phyloP scores from a whole-genome alignment of 2,329 filamentous ascomycete species.

The Berkeleyomyces rouxiae region DNA sequence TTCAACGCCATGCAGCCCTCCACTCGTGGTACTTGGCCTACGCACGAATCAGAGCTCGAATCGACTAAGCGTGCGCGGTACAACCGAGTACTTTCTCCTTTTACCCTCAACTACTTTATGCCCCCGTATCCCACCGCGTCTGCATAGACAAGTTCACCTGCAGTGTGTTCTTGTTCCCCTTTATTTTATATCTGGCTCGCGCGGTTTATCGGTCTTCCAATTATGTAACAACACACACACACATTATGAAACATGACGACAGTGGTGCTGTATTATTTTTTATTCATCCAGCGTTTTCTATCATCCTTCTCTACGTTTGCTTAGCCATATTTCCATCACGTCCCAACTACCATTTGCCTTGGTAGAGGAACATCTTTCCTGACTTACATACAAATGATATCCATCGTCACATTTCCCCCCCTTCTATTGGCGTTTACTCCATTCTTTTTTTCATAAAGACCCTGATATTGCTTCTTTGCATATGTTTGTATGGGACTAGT shows the following conservation, averaged over 20 bases:
- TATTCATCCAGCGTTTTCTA: background rate
- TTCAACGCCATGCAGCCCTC: conserved; percentile 16
- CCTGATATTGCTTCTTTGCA: background rate
- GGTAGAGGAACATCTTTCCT: background rate
- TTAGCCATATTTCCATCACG: background rate
- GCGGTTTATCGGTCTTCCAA: too few relatives aligned
- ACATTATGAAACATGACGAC: background rate
- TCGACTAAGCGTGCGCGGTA: conserved; percentile 1
- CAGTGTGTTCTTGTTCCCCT: background rate
- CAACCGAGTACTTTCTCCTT: background rate
- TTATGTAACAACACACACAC: background rate
- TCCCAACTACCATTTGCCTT: background rate
- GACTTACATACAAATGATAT: background rate
- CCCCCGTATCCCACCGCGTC: background rate
- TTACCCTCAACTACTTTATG: background rate
- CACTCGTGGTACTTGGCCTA: conserved; percentile 18
- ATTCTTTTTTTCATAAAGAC: background rate
- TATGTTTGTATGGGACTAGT: background rate
- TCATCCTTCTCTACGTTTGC: background rate
- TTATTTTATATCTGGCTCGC: background rate
- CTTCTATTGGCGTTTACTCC: background rate
- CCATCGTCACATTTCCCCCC: background rate
- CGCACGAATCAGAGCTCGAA: conserved; percentile 20
- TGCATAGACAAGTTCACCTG: background rate
- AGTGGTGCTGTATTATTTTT: background rate